Evolutionary conservation across 768 basidiomycete genomes (phyloP), one percentile per base, ranked within the genome.

Genomic region (Cystobasidiopsis lactophilus): DNA sequence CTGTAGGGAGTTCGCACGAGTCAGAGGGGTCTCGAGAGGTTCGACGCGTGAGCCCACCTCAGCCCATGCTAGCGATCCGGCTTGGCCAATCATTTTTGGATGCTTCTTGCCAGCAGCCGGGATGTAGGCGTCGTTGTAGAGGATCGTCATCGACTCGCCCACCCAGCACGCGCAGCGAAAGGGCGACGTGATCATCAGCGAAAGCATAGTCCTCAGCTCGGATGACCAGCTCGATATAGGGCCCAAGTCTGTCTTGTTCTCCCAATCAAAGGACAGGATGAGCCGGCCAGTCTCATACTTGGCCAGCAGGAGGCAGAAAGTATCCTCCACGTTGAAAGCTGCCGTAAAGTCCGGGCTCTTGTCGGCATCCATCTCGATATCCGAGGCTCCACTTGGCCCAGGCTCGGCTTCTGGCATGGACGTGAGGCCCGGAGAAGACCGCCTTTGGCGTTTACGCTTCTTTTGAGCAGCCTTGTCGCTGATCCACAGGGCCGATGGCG

Each of bases 61-160:
- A 1, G 38, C 29, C 58, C 58, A 59, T 5, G 55, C 56, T 16
- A 48, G 43, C n/a, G 37, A 24, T 0, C 45, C 52, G 0, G 56
- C 19, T 2, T 21, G 9, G 1, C 58, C 58, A 27, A 59, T 50
- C 10, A 59, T 33, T 0, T 33, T 40, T 0, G 58, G 58, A 37
- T 59, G 58, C n/a, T 59, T 59, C 18, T 16, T 3, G 1, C 52
- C 51, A 2, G 56, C 56, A 9, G 56, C 54, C 33, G 40, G 46
- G 45, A 57, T 52, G 38, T 59, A 59, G 23, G 13, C 27, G 35
- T 57, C 57, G 46, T 58, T 58, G 48, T 59, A 59, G 16, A 59
- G 31, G 45, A 57, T 52, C 2, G 35, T 23, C 33, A 48, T 44
- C 35, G 50, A 27, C 2, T 19, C 11, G 4, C 58, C 58, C 29